Evolutionary conservation across 2,329 filamentous ascomycete species (phyloP).

Genomic region (Aspergillus arachidicola): DNA sequence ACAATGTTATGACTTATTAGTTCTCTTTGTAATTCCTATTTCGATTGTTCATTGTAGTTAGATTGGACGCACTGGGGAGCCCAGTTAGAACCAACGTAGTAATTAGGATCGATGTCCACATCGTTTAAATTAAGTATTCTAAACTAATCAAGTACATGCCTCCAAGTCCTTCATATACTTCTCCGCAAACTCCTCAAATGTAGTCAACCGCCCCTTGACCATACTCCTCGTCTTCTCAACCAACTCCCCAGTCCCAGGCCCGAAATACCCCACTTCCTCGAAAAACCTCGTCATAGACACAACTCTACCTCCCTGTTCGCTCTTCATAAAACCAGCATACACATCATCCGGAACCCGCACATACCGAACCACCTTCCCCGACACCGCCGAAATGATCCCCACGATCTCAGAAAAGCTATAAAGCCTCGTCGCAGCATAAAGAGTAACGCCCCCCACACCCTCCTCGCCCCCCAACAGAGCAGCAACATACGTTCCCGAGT

Average conservation of each 20-base stretch:
- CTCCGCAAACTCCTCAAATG: conserved; percentile 39
- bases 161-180: conserved; percentile 6
- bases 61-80: neutral
- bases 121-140: neutral
- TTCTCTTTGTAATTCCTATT: neutral
- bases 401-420: conserved; percentile 37
- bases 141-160: neutral
- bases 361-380: conserved; percentile 41
- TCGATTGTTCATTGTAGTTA: neutral
- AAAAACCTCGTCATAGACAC: conserved; percentile 30
- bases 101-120: neutral
- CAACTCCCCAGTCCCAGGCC: conserved; percentile 32
- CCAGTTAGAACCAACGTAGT: neutral
- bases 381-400: conserved; percentile 35
- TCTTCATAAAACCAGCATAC: conserved; percentile 25
- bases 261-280: conserved; percentile 42
- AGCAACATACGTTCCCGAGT: conserved; percentile 38
- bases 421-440: conserved; percentile 38
- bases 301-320: conserved; percentile 14
- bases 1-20: neutral
- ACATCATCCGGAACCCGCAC: conserved; percentile 27
- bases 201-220: conserved; percentile 35
- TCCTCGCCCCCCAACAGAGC: conserved; percentile 42
- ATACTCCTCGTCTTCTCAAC: conserved; percentile 32
- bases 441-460: conserved; percentile 36